phyloP scores from a whole-genome alignment of 2,329 filamentous ascomycete species.

The Dothidotthia symphoricarpi region DNA sequence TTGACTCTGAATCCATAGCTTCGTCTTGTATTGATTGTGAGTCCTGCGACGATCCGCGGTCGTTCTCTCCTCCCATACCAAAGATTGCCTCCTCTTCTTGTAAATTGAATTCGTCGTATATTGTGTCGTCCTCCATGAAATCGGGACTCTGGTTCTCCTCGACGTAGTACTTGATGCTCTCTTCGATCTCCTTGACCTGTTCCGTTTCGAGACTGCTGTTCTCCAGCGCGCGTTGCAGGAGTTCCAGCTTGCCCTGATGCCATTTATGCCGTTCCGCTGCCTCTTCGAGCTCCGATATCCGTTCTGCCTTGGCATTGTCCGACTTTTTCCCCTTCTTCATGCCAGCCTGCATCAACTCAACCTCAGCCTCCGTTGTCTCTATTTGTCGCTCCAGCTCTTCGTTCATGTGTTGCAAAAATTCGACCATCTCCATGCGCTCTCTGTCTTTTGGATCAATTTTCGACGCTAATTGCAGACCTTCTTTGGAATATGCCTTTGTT shows the following conservation, averaged over 20 bases:
- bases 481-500: slow-evolving; percentile 98
- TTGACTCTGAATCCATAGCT: slow-evolving; percentile 56
- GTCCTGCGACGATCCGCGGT: slow-evolving; percentile 92
- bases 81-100: slow-evolving; percentile 88
- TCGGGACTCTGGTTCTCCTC: slow-evolving; percentile 84
- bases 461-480: slow-evolving; percentile 84
- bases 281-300: slow-evolving; percentile 80
- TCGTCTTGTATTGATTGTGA: slow-evolving; percentile 90
- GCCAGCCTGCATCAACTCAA: slow-evolving; percentile 78
- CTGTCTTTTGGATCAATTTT: slow-evolving; percentile 98
- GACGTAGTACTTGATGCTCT: slow-evolving; percentile 93
- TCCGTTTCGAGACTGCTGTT: slow-evolving; percentile 88
- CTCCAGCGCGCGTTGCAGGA: slow-evolving; percentile 84
- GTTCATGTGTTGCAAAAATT: slow-evolving; percentile 83
- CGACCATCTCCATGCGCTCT: slow-evolving; percentile 82
- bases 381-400: slow-evolving; percentile 93
- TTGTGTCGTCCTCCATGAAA: slow-evolving; percentile 88
- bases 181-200: slow-evolving; percentile 83
- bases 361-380: slow-evolving; percentile 86
- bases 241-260: slow-evolving; percentile 89
- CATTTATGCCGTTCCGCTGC: slow-evolving; percentile 92
- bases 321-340: slow-evolving; percentile 91
- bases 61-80: slow-evolving; percentile 76
- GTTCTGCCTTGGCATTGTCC: slow-evolving; percentile 78
- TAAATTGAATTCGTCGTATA: slow-evolving; percentile 92